Evolutionary conservation across 495 filamentous ascomycete species (phyloP).

Genomic region (Rhypophila decipiens): DNA sequence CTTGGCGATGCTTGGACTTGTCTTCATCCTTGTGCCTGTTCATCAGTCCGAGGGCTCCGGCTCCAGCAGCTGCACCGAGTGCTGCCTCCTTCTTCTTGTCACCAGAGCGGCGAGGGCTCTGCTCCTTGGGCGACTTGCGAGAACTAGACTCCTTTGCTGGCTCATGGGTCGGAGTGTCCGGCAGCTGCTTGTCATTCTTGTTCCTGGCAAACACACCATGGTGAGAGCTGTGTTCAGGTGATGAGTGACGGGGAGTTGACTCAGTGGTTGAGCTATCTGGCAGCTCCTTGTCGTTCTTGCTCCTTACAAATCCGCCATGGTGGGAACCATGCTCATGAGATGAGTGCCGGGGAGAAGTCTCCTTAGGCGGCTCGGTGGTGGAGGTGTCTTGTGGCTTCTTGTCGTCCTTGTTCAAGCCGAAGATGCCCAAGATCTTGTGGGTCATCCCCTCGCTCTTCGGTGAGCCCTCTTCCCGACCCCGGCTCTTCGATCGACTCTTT

Average conservation of each 20-base stretch:
- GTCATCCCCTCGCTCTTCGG: conserved; percentile 2
- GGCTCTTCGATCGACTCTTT: background rate
- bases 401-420: conserved; percentile 25
- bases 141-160: no score
- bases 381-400: conserved; percentile 8
- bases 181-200: background rate
- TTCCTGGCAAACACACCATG: conserved; percentile 11
- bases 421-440: conserved; percentile 19
- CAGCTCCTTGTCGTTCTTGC: conserved; percentile 16
- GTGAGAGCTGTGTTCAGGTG: no score
- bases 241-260: no score
- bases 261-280: no score
- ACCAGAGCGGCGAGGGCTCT: background rate
- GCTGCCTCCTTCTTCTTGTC: conserved; percentile 2
- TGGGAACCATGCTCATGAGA: no score
- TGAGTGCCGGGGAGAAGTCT: conserved; percentile 4
- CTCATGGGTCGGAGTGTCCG: background rate
- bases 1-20: background rate
- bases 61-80: background rate
- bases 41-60: background rate
- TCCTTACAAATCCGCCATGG: no score
- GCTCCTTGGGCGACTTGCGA: no score
- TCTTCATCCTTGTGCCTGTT: background rate
- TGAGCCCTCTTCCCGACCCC: background rate
- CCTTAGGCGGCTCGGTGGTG: conserved; percentile 3